Base-by-base conservation (phyloP, 768 basidiomycete genomes). In the Tulasnella sp. region DNA sequence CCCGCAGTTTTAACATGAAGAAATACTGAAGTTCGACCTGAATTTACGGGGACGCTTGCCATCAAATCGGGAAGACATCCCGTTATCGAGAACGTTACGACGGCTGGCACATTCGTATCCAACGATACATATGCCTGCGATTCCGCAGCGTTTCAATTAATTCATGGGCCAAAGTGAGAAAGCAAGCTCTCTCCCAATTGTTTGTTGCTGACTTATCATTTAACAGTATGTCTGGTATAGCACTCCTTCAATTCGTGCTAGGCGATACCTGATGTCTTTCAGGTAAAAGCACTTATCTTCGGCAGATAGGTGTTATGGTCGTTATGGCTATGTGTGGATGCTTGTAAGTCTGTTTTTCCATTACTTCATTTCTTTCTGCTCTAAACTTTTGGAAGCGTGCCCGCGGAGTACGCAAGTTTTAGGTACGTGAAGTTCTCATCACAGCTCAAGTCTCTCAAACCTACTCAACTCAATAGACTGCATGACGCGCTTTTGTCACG, bases 271-370 rank as follows among this genome's bases (percentile, higher is more conserved):
- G 39, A 5, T 40, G 10, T 31, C 31, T 20, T 40, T 24, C 56
- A 75, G 90, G 91, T 0, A 98, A 99, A 66, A 92, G 87, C 62
- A 98, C 92, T 0, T 93, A 91, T 60, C 68, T 99, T 13, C 76
- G 82, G 12, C 92, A 96, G 64, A 76, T 88, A 27, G 92, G 82
- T 1, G 70, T 96, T 2, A 66, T 96, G 39, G 72, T 78, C 1
- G 69, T 91, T 31, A 83, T 93, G 77, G 89, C 88, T 0, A 83
- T 90, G 78, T 79, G 81, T 54, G 85, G 91, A 0, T 89, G 81
- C 64, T 93, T 85, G 67, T 65, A 41, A 57, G 67, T 54, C 2
- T n/a, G 5, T 19, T 12, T 27, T 33, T 39, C 34, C 1, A 35
- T 25, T 8, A 2, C 33, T 32, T 24, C 48, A 5, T 41, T 53